phyloP scores from a whole-genome alignment of 257 asterid genomes.

The Jacaranda mimosifolia region DNA sequence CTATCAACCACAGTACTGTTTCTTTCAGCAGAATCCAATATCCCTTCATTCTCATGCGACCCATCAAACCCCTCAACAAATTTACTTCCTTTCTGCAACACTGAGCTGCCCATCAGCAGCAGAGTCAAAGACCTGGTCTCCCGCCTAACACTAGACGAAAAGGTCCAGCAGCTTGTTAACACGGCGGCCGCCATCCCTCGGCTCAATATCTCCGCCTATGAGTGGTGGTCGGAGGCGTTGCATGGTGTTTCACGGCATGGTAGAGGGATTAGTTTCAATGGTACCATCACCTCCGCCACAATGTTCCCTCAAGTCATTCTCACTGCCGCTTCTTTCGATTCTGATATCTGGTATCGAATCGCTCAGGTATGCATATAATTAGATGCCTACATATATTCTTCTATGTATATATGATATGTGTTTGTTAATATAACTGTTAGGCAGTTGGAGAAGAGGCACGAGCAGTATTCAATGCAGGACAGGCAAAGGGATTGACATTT shows the following conservation, averaged over 20 bases:
- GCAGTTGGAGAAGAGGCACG: constrained; percentile 76
- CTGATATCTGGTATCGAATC: constrained; percentile 75
- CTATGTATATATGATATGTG: neutral
- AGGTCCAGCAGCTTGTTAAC: constrained; percentile 65
- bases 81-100: constrained; percentile 60
- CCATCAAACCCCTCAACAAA: constrained; percentile 49
- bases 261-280: constrained; percentile 55
- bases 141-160: constrained; percentile 71
- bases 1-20: neutral
- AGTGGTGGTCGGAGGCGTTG: constrained; percentile 88
- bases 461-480: constrained; percentile 73
- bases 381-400: neutral
- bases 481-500: constrained; percentile 77
- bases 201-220: constrained; percentile 67
- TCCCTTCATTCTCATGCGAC: constrained; percentile 72
- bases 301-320: constrained; percentile 79
- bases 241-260: constrained; percentile 76
- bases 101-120: constrained; percentile 36
- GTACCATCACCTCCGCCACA: constrained; percentile 63
- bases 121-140: constrained; percentile 64
- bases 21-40: constrained; percentile 23
- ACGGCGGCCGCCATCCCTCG: constrained; percentile 66
- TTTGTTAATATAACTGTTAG: constrained; percentile 38
- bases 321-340: constrained; percentile 76
- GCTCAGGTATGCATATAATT: constrained; percentile 51